Base-by-base conservation (phyloP, 345 rosid species). In the Citrus medica region DNA sequence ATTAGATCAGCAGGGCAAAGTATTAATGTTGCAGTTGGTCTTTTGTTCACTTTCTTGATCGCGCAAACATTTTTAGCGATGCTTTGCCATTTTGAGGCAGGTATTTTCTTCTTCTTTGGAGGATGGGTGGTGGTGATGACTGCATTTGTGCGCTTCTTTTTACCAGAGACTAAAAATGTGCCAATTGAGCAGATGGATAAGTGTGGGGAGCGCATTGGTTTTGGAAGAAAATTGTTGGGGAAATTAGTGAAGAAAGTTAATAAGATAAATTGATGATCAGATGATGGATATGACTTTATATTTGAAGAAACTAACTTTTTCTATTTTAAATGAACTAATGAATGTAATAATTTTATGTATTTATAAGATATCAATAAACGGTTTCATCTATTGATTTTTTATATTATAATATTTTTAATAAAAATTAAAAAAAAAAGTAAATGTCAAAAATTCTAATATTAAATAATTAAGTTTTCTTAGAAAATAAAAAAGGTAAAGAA, bases 111-210 rank as follows among this genome's bases (percentile, higher is more conserved):
- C 87, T 85, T 91, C 81, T 91, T 88, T 60, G 92, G 83, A 8
- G 69, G 19, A 3, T 90, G 91, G 91, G 86, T 89, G 53, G 64
- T 75, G 12, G 74, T 86, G 55, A 92, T 92, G 96, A 91, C 91
- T 30, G 28, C 74, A 4, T 89, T 87, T 78, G 84, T 84, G 7
- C 75, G 83, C 81, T 80, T 81, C 4, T 60, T 91, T 37, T 67
- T 92, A 63, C 97, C 97, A 0, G 94, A 92, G 85, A 90, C 97
- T 5, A 90, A 83, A 79, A 89, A 85, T 64, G 33, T 87, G 55
- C 92, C 97, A 0, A 82, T 92, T 53, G 92, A 92, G 25, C 84
- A 85, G 35, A 88, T 92, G 94, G 90, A 90, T 0, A 74, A 5
- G 87, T 90, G 51, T 68, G 71, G 56, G 7, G 13, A 46, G 37